These are phyloP conservation scores for Aspergillus funiculosus DNA, from an alignment of 495 filamentous ascomycete species.

Conservation along the genomic window DNA sequence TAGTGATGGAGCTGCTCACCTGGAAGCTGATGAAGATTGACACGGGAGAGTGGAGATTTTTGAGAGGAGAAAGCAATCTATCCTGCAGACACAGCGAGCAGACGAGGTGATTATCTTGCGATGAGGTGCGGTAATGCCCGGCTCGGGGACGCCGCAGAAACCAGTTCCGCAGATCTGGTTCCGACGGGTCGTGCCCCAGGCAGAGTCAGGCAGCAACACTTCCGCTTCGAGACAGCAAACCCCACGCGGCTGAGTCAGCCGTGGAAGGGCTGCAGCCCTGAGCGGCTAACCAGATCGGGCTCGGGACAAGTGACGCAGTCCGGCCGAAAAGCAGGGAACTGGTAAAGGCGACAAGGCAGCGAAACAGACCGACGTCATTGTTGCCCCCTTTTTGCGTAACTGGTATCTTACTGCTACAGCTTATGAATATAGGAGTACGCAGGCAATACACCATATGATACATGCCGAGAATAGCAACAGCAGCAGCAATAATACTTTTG, in stretches of 20 bases:
- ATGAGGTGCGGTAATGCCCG: constrained; percentile 34
- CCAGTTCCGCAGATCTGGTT: constrained; percentile 28
- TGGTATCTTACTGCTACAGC: too few relatives aligned
- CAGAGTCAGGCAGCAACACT: constrained; percentile 16
- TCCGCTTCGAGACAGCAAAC: background rate
- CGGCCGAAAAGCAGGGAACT: too few relatives aligned
- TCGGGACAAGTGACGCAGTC: constrained; percentile 16
- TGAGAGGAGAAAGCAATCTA: constrained; percentile 28
- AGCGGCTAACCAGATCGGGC: constrained; percentile 18
- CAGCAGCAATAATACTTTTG: too few relatives aligned
- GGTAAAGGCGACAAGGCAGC: too few relatives aligned
- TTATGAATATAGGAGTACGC: too few relatives aligned
- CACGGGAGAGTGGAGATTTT: constrained; percentile 28
- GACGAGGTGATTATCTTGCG: constrained; percentile 38
- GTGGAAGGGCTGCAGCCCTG: constrained; percentile 9
- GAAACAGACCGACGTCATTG: too few relatives aligned
- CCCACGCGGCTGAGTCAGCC: constrained; percentile 8
- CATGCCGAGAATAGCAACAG: too few relatives aligned
- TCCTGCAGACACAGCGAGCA: constrained; percentile 35
- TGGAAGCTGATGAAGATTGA: constrained; percentile 29
- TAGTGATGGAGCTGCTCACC: constrained; percentile 37
- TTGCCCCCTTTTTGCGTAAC: too few relatives aligned
- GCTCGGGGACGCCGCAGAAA: constrained; percentile 27
- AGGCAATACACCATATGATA: too few relatives aligned
- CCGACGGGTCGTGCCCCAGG: constrained; percentile 32